Evolutionary conservation across 1,284 basidiomycete species (phyloP).

Genomic region (Chalciporus sp.): DNA sequence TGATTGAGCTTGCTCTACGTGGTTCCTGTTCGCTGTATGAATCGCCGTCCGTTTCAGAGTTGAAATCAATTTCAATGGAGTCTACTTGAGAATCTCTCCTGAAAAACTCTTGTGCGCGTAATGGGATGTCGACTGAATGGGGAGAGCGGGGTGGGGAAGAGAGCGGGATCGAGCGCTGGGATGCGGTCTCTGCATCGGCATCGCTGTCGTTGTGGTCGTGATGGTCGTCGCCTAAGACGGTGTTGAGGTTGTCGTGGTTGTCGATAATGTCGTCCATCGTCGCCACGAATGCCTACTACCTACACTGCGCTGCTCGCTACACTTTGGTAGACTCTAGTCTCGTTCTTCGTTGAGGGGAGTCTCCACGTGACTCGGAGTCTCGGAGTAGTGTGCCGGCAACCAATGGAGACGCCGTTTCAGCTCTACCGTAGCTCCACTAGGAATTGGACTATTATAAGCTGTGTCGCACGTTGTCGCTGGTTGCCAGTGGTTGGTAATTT

Average conservation of each 20-base stretch:
- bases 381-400: too few species aligned
- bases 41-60: conserved; percentile 54
- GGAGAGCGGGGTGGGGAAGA: conserved; percentile 59
- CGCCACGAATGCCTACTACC: conserved; percentile 1
- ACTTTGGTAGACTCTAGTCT: too few species aligned
- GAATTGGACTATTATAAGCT: background rate
- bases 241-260: conserved; percentile 3
- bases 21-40: conserved; percentile 36
- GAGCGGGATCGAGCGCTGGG: conserved; percentile 73
- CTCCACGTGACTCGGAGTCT: background rate
- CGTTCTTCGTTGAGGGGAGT: background rate
- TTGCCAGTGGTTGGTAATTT: background rate
- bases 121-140: conserved; percentile 36
- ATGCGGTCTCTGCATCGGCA: conserved; percentile 74
- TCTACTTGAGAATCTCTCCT: conserved; percentile 48
- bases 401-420: background rate
- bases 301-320: background rate
- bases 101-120: conserved; percentile 41
- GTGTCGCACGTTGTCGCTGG: background rate
- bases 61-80: conserved; percentile 54
- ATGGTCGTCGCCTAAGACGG: background rate
- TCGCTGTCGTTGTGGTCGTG: conserved; percentile 33
- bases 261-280: conserved; percentile 10
- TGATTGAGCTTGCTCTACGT: conserved; percentile 47
- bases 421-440: too few species aligned